Evolutionary conservation across 2,329 filamentous ascomycete species (phyloP).

Genomic region (Paecilomyces niveus): DNA sequence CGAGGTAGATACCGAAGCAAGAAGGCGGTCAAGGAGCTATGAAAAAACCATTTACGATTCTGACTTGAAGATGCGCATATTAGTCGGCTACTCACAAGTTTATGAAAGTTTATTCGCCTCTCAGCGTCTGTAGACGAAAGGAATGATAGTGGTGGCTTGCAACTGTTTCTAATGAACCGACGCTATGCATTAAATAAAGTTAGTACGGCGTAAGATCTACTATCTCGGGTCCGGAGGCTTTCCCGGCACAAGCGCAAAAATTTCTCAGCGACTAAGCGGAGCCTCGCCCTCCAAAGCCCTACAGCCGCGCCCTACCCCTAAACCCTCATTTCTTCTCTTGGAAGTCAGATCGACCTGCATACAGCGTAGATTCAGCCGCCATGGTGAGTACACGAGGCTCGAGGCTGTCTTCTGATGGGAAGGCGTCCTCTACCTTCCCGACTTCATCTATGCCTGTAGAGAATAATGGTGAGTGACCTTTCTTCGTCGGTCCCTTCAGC

Average conservation of each 20-base stretch:
- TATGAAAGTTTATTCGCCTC: too few relatives aligned
- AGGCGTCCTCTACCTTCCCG: slow-evolving; percentile 21
- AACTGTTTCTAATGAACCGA: too few relatives aligned
- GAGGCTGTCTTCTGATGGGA: slow-evolving; percentile 21
- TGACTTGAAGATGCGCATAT: too few relatives aligned
- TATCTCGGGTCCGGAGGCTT: neutral
- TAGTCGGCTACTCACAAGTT: too few relatives aligned
- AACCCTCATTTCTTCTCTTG: slow-evolving; percentile 43
- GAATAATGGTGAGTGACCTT: slow-evolving; percentile 22
- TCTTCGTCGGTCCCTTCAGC: neutral
- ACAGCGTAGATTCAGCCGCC: slow-evolving; percentile 14
- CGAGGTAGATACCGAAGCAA: too few relatives aligned
- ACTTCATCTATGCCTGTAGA: slow-evolving; percentile 19
- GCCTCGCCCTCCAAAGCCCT: slow-evolving; percentile 28
- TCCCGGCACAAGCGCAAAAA: neutral
- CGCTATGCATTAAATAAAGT: too few relatives aligned
- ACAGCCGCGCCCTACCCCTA: slow-evolving; percentile 41
- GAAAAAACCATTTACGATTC: too few relatives aligned
- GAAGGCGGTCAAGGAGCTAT: too few relatives aligned
- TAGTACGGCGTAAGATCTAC: neutral
- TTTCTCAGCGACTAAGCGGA: neutral
- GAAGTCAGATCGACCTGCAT: slow-evolving; percentile 24
- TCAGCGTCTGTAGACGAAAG: too few relatives aligned
- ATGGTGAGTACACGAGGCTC: slow-evolving; percentile 27
- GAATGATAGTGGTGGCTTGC: too few relatives aligned